These are phyloP conservation scores for Oryza brachyantha DNA, from an alignment of 176 grass and related monocot species.

Conservation along the genomic window DNA sequence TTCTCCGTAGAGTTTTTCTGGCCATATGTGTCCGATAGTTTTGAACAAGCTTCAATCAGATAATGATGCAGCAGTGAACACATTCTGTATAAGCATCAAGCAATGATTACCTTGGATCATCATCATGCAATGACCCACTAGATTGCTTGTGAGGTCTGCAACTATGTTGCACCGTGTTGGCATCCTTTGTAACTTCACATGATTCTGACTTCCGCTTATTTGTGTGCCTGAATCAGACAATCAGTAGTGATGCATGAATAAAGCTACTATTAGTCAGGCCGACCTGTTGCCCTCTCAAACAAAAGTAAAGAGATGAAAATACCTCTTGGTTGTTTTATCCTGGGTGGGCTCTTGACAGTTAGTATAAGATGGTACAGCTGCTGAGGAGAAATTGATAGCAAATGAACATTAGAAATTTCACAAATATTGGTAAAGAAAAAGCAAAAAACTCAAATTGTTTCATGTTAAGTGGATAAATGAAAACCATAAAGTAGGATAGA, in stretches of 20 bases:
- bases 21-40: conserved; percentile 12
- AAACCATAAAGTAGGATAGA: not conserved
- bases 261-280: not conserved
- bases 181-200: conserved; percentile 25
- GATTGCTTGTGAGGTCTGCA: not conserved
- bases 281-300: not conserved
- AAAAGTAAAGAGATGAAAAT: conserved; percentile 3
- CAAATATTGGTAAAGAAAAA: not conserved
- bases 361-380: not conserved
- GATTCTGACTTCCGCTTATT: conserved; percentile 34
- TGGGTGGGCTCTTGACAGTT: conserved; percentile 1
- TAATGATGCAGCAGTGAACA: conserved; percentile 1
- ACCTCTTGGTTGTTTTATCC: conserved; percentile 36
- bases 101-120: conserved; percentile 33
- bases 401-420: not conserved
- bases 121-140: conserved; percentile 1
- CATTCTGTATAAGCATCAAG: not conserved
- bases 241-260: conserved; percentile 2
- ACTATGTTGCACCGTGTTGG: not conserved
- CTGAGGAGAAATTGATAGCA: conserved; percentile 30
- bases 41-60: conserved; percentile 10
- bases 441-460: not conserved
- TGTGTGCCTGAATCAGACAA: conserved; percentile 14
- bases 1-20: conserved; percentile 32
- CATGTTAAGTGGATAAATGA: not conserved